A percentile compares a stretch with the other conserved stretches of the same genome.
Conservation (phyloP, 352 stramenopile genomes). For the Pythium phragmiticola region DNA sequence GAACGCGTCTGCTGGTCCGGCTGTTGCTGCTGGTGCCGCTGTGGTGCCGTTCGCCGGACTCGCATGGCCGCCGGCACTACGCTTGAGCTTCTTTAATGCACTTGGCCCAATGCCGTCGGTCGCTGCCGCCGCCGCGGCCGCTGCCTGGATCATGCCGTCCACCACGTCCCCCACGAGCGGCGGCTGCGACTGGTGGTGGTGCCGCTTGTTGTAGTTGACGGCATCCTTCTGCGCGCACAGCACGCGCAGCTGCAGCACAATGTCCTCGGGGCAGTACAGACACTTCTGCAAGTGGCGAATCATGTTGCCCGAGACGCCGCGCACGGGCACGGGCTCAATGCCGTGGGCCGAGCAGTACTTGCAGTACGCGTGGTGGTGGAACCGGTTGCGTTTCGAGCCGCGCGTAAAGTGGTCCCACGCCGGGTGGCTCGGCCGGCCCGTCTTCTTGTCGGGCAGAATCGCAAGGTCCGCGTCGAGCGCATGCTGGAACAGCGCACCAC, state of each 20-base stretch:
- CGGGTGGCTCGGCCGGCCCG: constrained; percentile 65
- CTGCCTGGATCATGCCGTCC: constrained; percentile 28
- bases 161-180: constrained; percentile 21
- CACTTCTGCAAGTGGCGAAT: constrained; percentile 83
- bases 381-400: constrained; percentile 78
- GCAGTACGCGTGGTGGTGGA: constrained; percentile 82
- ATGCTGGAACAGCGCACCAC: constrained; percentile 15
- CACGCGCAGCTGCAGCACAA: constrained; percentile 63
- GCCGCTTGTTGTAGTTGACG: constrained; percentile 67
- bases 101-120: background rate
- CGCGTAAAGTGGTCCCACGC: constrained; percentile 78
- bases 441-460: constrained; percentile 55
- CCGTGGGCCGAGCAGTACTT: constrained; percentile 64
- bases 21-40: background rate
- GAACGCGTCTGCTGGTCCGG: constrained; percentile 31
- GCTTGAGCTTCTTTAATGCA: constrained; percentile 26
- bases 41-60: background rate
- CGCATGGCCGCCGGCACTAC: background rate
- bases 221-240: constrained; percentile 73
- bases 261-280: constrained; percentile 63
- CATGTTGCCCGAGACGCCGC: constrained; percentile 81
- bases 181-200: constrained; percentile 36
- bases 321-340: constrained; percentile 40
- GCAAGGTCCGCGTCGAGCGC: constrained; percentile 16
- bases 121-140: background rate